These are phyloP conservation scores for Karstenula rhodostoma DNA, from an alignment of 2,329 filamentous ascomycete species.

Conservation along the genomic window DNA sequence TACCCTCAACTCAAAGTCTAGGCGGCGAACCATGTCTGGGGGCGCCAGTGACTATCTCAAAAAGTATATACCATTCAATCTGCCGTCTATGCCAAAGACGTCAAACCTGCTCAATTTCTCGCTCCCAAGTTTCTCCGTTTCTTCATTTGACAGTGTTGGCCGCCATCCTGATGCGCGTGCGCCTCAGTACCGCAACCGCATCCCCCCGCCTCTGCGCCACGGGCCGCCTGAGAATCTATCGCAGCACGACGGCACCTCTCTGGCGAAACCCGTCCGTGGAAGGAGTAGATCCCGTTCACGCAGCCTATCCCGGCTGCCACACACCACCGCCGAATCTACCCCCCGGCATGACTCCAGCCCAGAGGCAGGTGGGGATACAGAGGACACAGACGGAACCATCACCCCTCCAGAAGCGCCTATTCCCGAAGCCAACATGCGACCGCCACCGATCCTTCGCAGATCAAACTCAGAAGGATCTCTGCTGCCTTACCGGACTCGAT, in stretches of 20 bases:
- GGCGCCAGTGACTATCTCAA: constrained; percentile 44
- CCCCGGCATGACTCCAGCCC: constrained; percentile 28
- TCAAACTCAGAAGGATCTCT: constrained; percentile 81
- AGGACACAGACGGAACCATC: constrained; percentile 11
- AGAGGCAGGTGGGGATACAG: constrained; percentile 6
- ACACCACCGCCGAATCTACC: constrained; percentile 26
- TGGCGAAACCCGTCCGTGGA: constrained; percentile 21
- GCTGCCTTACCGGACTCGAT: constrained; percentile 74
- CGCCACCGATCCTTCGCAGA: constrained; percentile 58
- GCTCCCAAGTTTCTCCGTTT: constrained; percentile 42
- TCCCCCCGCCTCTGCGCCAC: constrained; percentile 23
- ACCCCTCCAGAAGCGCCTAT: constrained; percentile 18
- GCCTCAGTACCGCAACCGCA: constrained; percentile 24
- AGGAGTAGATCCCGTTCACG: constrained; percentile 13
- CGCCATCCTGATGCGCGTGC: constrained; percentile 22
- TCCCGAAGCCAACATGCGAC: constrained; percentile 22
- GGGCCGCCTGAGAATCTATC: constrained; percentile 19
- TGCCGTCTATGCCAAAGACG: constrained; percentile 49
- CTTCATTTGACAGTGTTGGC: constrained; percentile 34
- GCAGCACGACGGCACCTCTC: constrained; percentile 33
- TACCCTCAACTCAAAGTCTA: constrained; percentile 43
- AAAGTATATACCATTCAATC: constrained; percentile 48
- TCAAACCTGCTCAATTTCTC: constrained; percentile 48
- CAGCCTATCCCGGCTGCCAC: constrained; percentile 20
- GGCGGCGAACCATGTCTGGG: constrained; percentile 52